Conservation (phyloP, 495 filamentous ascomycete genomes). For the Talaromyces borbonicus region DNA sequence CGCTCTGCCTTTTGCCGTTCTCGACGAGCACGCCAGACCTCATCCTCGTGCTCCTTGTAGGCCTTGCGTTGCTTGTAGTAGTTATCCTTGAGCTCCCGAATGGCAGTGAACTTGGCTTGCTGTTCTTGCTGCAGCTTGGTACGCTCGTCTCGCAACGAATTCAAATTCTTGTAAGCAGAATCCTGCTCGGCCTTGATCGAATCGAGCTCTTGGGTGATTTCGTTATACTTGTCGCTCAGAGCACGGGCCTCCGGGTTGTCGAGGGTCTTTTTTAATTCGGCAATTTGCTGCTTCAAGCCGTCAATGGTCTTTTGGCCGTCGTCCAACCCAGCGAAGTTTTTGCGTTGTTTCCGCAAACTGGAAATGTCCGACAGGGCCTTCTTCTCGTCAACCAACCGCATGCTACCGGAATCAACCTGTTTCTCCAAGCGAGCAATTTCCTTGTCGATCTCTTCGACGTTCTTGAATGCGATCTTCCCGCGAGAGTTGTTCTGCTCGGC, state of each 20-base stretch:
- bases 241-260: slow-evolving; percentile 91
- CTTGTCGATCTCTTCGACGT: slow-evolving; percentile 72
- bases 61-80: slow-evolving; percentile 72
- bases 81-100: slow-evolving; percentile 77
- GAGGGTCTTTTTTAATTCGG: slow-evolving; percentile 71
- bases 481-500: slow-evolving; percentile 76
- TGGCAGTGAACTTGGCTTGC: slow-evolving; percentile 66
- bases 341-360: slow-evolving; percentile 75
- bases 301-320: slow-evolving; percentile 76
- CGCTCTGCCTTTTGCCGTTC: slow-evolving; percentile 74
- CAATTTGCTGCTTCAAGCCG: slow-evolving; percentile 71
- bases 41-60: slow-evolving; percentile 68
- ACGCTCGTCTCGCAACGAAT: slow-evolving; percentile 78
- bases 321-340: slow-evolving; percentile 77
- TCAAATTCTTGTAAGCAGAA: slow-evolving; percentile 73
- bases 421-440: slow-evolving; percentile 72
- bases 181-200: slow-evolving; percentile 84
- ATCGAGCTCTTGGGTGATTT: slow-evolving; percentile 76
- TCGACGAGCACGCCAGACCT: slow-evolving; percentile 59
- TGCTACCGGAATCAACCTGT: slow-evolving; percentile 72
- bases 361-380: slow-evolving; percentile 79
- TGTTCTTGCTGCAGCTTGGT: slow-evolving; percentile 72
- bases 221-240: slow-evolving; percentile 71
- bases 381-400: slow-evolving; percentile 95
- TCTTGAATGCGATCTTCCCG: slow-evolving; percentile 70